Percentiles rank a stretch among this genome's conserved stretches.
phyloP scores from a whole-genome alignment of 1,139 yeast species.

The Yamadazyma siamensis region DNA sequence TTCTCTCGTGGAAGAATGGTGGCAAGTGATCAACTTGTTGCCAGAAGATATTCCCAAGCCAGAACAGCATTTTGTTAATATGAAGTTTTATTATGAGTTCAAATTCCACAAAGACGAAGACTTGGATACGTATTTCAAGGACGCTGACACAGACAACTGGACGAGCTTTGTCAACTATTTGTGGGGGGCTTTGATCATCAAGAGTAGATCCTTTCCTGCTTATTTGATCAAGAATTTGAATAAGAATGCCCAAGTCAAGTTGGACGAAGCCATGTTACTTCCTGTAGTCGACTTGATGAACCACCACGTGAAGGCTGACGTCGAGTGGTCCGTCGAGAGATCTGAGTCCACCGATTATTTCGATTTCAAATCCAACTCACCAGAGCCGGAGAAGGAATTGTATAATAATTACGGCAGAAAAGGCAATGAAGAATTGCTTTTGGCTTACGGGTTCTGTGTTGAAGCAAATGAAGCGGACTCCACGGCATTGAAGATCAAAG shows the following conservation, averaged over 20 bases:
- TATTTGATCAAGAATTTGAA: constrained; percentile 32
- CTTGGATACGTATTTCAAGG: constrained; percentile 24
- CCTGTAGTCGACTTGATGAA: constrained; percentile 81
- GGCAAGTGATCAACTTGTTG: constrained; percentile 33
- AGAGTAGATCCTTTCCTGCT: constrained; percentile 78
- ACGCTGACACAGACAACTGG: constrained; percentile 43
- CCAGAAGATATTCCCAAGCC: constrained; percentile 35
- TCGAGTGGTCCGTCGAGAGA: constrained; percentile 52
- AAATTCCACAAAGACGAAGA: constrained; percentile 43
- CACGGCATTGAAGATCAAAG: constrained; percentile 54
- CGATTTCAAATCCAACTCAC: constrained; percentile 27
- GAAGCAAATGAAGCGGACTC: constrained; percentile 61
- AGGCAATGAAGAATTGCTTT: constrained; percentile 70
- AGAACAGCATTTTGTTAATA: constrained; percentile 32
- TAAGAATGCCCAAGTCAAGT: constrained; percentile 19
- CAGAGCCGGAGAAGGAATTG: constrained; percentile 43
- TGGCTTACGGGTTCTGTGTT: constrained; percentile 69
- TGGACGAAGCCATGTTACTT: constrained; percentile 62
- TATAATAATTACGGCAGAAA: constrained; percentile 85
- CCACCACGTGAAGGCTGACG: constrained; percentile 60
- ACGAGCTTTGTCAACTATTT: constrained; percentile 61
- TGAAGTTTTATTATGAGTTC: constrained; percentile 47
- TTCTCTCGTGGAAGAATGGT: constrained; percentile 50
- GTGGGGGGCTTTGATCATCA: constrained; percentile 72
- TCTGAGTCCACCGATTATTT: constrained; percentile 18